Evolutionary conservation across 805 yeast species (phyloP).

Genomic region (Starmerella bombi): DNA sequence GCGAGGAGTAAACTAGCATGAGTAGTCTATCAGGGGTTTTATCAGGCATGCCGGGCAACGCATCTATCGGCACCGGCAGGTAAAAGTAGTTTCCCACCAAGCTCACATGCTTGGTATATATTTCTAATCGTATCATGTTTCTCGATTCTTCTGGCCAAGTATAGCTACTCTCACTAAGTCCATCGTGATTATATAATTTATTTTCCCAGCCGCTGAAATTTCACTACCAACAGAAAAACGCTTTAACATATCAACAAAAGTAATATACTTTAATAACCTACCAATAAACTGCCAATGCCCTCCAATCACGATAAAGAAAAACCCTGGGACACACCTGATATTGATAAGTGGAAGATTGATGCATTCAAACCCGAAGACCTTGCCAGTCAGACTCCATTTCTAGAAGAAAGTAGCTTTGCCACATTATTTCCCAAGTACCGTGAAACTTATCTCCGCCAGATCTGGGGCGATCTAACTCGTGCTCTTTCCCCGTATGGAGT

Average conservation of each 20-base stretch:
- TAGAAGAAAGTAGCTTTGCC: constrained; percentile 94
- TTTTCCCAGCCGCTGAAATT: not conserved
- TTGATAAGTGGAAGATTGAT: constrained; percentile 83
- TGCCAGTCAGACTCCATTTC: constrained; percentile 69
- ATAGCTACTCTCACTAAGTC: no score
- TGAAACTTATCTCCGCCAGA: constrained; percentile 72
- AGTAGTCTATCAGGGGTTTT: no score
- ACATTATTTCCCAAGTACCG: constrained; percentile 93
- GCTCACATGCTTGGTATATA: no score
- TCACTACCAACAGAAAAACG: not conserved
- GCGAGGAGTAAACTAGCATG: no score
- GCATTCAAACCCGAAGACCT: constrained; percentile 86
- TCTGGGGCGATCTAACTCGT: constrained; percentile 89
- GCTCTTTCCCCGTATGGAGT: constrained; percentile 57
- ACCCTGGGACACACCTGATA: constrained; percentile 95
- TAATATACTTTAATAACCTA: not conserved
- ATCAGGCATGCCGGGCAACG: no score
- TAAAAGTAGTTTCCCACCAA: no score
- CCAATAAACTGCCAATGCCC: constrained; percentile 41
- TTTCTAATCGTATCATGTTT: not conserved
- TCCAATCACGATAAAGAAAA: constrained; percentile 89
- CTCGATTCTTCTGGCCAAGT: no score
- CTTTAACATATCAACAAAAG: not conserved
- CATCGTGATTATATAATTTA: constrained; percentile 2
- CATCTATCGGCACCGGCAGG: no score